phyloP scores from a whole-genome alignment of 2,329 filamentous ascomycete species.

The Huntiella decipiens region DNA sequence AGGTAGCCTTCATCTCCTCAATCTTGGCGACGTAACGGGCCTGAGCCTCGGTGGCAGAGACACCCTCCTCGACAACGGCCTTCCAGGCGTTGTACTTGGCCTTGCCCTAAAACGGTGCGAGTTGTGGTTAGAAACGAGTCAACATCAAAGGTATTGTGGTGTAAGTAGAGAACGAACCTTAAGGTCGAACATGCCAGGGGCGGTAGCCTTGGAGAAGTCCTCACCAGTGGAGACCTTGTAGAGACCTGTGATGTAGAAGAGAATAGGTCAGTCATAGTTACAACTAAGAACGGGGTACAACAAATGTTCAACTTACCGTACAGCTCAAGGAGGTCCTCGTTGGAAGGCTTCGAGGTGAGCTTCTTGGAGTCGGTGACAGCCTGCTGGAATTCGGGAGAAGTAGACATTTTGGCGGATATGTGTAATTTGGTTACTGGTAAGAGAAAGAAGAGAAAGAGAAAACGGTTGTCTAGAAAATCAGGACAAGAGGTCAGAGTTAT shows the following conservation, averaged over 20 bases:
- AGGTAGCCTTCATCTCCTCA: conserved; percentile 49
- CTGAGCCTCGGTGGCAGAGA: conserved; percentile 50
- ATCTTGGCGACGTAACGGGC: conserved; percentile 56
- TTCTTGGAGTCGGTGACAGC: conserved; percentile 47
- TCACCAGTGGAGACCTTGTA: conserved; percentile 40
- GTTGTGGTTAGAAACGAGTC: conserved; percentile 12
- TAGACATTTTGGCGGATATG: conserved; percentile 20
- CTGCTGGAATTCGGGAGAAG: conserved; percentile 31
- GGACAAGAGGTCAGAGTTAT: background rate
- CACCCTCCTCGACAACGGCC: conserved; percentile 42
- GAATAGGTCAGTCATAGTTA: background rate
- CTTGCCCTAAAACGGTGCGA: conserved; percentile 39
- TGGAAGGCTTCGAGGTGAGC: conserved; percentile 43
- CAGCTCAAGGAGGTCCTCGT: conserved; percentile 45
- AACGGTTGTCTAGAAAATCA: background rate
- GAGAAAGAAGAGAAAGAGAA: background rate
- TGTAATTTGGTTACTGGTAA: conserved; percentile 2
- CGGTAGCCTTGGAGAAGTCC: conserved; percentile 34
- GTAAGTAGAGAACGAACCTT: conserved; percentile 37
- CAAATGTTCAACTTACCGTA: conserved; percentile 28
- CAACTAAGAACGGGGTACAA: background rate
- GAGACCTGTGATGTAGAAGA: conserved; percentile 24
- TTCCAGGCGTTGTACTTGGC: conserved; percentile 67
- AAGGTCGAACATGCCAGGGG: conserved; percentile 52
- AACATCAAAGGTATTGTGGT: conserved; percentile 55